Base-by-base conservation (phyloP, 169 alveolate species). In the Eimeria maxima region DNA sequence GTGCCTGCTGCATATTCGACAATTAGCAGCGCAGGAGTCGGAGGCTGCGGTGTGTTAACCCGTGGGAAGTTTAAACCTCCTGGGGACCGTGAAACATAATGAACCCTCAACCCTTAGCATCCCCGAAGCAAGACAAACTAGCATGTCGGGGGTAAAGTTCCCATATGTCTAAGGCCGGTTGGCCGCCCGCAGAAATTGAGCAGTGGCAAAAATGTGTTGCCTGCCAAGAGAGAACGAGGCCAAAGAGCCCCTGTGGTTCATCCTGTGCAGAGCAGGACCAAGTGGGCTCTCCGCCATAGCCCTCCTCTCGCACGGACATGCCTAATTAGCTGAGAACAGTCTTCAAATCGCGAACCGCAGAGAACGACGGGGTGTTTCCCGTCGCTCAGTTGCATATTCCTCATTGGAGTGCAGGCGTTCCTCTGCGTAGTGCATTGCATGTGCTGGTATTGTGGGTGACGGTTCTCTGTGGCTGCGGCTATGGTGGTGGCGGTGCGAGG, bases 291-390 rank as follows among this genome's bases (percentile, higher is more conserved):
- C 69, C 0, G n/a, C 11, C n/a, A 20, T 20, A 60, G 20, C 18
- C 69, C n/a, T 4, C 69, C n/a, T 4, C n/a, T 8, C n/a, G 2
- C 20, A 60, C 69, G 11, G 20, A 60, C 11, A 8, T 60, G 69
- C 69, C 8, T 60, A 14, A 5, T 60, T 4, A 14, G 60, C 16
- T 53, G 60, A 53, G 60, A 60, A 60, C 20, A 13, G 27, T 24
- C 69, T 60, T 38, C 29, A 81, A 44, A 81, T n/a, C 29, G 67
- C 90, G 24, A 81, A 53, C 73, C 90, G 47, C 33, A 81, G 71
- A 81, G 90, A 24, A 69, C 90, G 90, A 24, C 71, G 90, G 55
- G 90, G 90, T 16, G 53, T n/a, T 47, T 81, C 90, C 6, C 45
- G 90, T 13, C 33, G 60, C 7, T 47, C 69, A 14, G n/a, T n/a